A percentile compares a stretch with the other conserved stretches of the same genome.
Evolutionary conservation across 129 eudicot species (phyloP).

Genomic region (Ambrosia trifida): DNA sequence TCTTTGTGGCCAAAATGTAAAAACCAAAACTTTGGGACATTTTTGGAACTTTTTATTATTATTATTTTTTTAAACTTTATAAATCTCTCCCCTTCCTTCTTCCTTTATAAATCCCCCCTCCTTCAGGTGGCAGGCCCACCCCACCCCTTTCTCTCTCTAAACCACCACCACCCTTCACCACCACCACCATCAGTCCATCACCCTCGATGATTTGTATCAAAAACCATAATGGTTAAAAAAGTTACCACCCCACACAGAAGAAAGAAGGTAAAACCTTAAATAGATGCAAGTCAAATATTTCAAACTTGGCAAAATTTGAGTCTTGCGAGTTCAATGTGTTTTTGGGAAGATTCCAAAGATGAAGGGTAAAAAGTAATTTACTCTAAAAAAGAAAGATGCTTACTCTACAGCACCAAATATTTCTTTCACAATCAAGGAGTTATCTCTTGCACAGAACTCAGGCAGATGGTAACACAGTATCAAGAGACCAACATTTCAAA

Average conservation of each 20-base stretch:
- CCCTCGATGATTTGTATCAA: background rate
- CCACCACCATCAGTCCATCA: too few relatives aligned
- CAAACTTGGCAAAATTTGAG: background rate
- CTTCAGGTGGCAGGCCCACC: too few relatives aligned
- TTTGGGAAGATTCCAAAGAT: background rate
- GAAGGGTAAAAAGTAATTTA: background rate
- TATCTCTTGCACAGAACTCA: constrained; percentile 79
- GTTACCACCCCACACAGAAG: too few relatives aligned
- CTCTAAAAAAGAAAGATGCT: constrained; percentile 32
- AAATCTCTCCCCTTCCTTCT: too few relatives aligned
- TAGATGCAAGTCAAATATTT: background rate
- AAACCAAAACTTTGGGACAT: too few relatives aligned
- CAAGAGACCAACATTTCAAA: constrained; percentile 25
- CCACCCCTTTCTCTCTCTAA: too few relatives aligned
- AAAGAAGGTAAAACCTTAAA: too few relatives aligned
- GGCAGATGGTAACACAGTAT: constrained; percentile 60
- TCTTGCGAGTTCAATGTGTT: constrained; percentile 3
- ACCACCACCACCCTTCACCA: too few relatives aligned
- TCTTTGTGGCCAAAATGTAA: too few relatives aligned
- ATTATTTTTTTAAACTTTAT: too few relatives aligned
- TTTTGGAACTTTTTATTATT: too few relatives aligned
- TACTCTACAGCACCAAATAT: constrained; percentile 96
- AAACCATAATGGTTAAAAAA: background rate
- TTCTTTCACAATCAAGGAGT: constrained; percentile 84
- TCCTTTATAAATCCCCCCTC: too few relatives aligned